Evolutionary conservation across 768 basidiomycete genomes (phyloP).

Genomic region (Lactifluus rugatus): DNA sequence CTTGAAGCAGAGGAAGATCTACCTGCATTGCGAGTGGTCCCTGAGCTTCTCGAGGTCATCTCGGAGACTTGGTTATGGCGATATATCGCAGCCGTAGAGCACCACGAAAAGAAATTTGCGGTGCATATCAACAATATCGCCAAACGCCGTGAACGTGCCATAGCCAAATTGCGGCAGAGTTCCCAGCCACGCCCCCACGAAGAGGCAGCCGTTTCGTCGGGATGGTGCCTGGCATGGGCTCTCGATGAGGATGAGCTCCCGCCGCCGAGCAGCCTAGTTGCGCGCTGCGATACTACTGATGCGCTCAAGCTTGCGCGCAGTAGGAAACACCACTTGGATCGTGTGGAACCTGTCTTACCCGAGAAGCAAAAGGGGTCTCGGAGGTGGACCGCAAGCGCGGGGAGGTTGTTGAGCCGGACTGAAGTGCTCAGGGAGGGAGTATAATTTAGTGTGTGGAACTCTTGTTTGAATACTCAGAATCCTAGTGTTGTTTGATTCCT

Average conservation of each 20-base stretch:
- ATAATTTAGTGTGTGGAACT: too few relatives aligned
- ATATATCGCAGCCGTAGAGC: slow-evolving; percentile 52
- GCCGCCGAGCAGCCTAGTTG: slow-evolving; percentile 85
- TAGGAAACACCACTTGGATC: slow-evolving; percentile 38
- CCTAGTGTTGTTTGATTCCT: too few relatives aligned
- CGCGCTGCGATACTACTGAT: slow-evolving; percentile 74
- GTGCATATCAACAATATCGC: slow-evolving; percentile 47
- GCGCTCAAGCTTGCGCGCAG: slow-evolving; percentile 58
- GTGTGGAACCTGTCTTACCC: background rate
- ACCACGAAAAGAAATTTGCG: slow-evolving; percentile 61
- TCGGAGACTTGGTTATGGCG: slow-evolving; percentile 67
- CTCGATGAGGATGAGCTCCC: slow-evolving; percentile 65
- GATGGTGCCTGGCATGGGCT: slow-evolving; percentile 81
- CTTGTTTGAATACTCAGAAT: too few relatives aligned
- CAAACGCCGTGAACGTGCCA: slow-evolving; percentile 51
- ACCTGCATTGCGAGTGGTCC: slow-evolving; percentile 50
- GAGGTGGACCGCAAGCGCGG: background rate
- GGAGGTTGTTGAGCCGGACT: background rate
- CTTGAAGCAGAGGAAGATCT: slow-evolving; percentile 67
- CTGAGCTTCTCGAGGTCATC: slow-evolving; percentile 58
- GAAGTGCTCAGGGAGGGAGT: too few relatives aligned
- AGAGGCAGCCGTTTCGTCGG: slow-evolving; percentile 28
- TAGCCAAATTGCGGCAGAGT: slow-evolving; percentile 31
- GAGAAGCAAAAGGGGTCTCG: background rate
- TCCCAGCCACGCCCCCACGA: background rate